A percentile compares a stretch with the other conserved stretches of the same genome.
Evolutionary conservation across 306 rosid species (phyloP).

Genomic region (Oxytropis ochrocephala): DNA sequence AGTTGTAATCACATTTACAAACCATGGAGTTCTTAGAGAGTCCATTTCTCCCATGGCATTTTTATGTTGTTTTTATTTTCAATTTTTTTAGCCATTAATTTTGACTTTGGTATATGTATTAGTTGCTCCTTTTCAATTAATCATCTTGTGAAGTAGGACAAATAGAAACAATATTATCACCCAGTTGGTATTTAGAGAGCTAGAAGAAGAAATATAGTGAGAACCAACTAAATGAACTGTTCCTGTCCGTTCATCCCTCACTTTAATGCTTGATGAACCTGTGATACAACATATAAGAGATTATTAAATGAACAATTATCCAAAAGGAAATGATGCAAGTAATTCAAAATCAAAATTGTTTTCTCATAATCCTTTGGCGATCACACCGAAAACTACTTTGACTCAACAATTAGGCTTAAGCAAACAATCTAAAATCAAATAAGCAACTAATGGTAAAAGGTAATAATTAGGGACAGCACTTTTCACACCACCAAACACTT

Average conservation of each 20-base stretch:
- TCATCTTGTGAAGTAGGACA: constrained; percentile 39
- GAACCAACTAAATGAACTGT: constrained; percentile 92
- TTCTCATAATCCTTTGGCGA: not conserved
- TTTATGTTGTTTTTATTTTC: constrained; percentile 33
- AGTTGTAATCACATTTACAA: constrained; percentile 38
- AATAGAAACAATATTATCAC: constrained; percentile 34
- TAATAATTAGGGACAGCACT: not conserved
- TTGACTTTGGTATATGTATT: constrained; percentile 31
- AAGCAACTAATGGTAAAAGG: not conserved
- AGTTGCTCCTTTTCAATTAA: constrained; percentile 36
- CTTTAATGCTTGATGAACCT: constrained; percentile 90
- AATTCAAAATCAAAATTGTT: not conserved
- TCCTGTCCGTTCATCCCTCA: constrained; percentile 78
- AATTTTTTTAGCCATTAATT: constrained; percentile 27
- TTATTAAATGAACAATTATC: not conserved
- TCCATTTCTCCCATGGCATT: constrained; percentile 21
- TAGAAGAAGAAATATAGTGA: constrained; percentile 53
- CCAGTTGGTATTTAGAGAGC: constrained; percentile 30
- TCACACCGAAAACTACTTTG: not conserved
- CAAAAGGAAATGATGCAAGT: constrained; percentile 2
- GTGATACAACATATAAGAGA: constrained; percentile 33
- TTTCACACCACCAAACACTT: not conserved
- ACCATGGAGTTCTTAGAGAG: constrained; percentile 22
- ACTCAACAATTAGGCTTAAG: not conserved
- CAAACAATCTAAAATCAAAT: not conserved